Percentiles rank a stretch among this genome's conserved stretches.
These are phyloP conservation scores for Luffa acutangula DNA, from an alignment of 306 rosid genomes.

Conservation along the genomic window DNA sequence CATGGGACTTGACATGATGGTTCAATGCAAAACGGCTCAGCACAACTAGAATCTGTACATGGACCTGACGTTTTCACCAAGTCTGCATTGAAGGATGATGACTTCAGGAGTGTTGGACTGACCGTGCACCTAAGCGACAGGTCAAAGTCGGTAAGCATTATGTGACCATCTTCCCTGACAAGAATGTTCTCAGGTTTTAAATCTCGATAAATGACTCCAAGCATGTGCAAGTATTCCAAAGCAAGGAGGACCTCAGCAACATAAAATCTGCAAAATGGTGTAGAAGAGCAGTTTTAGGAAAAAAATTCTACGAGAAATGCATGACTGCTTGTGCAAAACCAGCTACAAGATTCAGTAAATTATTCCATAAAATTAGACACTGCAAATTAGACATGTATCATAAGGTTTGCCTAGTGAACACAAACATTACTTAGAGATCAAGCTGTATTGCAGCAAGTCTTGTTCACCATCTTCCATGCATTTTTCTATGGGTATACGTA, in stretches of 20 bases:
- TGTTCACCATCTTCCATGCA: not conserved
- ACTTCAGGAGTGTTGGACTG: conserved; percentile 47
- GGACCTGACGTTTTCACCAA: conserved; percentile 53
- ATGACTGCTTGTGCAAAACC: not conserved
- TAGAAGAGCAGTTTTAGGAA: not conserved
- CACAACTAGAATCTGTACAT: conserved; percentile 46
- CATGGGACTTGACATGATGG: conserved; percentile 69
- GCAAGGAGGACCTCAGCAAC: conserved; percentile 80
- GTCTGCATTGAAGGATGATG: conserved; percentile 33
- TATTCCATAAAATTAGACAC: not conserved
- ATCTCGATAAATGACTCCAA: conserved; percentile 70
- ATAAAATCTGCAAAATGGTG: conserved; percentile 38
- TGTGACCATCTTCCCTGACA: conserved; percentile 72
- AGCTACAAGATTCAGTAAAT: not conserved
- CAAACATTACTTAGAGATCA: not conserved
- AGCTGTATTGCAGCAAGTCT: not conserved
- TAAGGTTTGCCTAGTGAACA: not conserved
- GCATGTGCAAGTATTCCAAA: conserved; percentile 77
- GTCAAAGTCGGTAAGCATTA: conserved; percentile 76
- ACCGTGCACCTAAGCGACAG: conserved; percentile 61
- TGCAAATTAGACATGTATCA: not conserved
- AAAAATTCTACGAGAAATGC: not conserved
- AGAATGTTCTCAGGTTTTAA: conserved; percentile 73
- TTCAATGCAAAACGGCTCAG: conserved; percentile 55
- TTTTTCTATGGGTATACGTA: not conserved